Conservation (phyloP, 2,329 filamentous ascomycete species). For the Ophiostoma quercus region DNA sequence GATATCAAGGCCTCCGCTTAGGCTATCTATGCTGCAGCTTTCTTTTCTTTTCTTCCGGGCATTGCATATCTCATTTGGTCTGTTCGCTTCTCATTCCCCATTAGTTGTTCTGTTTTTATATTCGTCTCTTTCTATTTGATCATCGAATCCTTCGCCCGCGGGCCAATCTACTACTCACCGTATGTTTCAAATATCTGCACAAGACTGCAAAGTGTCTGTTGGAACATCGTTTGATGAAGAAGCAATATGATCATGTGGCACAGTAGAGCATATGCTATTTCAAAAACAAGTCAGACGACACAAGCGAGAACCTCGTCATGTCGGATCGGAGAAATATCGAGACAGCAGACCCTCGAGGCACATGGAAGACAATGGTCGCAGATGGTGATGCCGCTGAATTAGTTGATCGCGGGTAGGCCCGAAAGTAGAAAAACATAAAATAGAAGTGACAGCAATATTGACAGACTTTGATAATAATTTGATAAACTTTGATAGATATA, state of each 20-base stretch:
- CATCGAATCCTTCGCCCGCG: not conserved
- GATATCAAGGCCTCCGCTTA: not conserved
- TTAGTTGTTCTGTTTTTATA: not conserved
- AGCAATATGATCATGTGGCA: not conserved
- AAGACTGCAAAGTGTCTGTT: not conserved
- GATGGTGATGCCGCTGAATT: not conserved
- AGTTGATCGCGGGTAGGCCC: slow-evolving; percentile 2
- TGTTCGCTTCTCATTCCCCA: not conserved
- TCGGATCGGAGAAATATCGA: not conserved
- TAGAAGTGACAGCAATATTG: not conserved
- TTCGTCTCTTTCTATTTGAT: not conserved
- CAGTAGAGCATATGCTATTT: not conserved
- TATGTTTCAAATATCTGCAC: slow-evolving; percentile 4
- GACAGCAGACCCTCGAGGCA: not conserved
- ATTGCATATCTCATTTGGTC: not conserved
- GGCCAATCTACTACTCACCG: not conserved
- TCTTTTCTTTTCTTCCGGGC: not conserved
- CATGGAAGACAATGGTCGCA: not conserved
- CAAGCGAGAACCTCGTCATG: not conserved
- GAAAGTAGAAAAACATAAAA: not conserved
- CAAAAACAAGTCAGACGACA: too few species aligned
- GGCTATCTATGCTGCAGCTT: not conserved
- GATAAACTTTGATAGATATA: not conserved
- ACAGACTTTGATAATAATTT: not conserved
- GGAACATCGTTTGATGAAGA: not conserved